These are phyloP conservation scores for Durusdinium trenchii DNA, from an alignment of 73 alveolate genomes.

Conservation along the genomic window DNA sequence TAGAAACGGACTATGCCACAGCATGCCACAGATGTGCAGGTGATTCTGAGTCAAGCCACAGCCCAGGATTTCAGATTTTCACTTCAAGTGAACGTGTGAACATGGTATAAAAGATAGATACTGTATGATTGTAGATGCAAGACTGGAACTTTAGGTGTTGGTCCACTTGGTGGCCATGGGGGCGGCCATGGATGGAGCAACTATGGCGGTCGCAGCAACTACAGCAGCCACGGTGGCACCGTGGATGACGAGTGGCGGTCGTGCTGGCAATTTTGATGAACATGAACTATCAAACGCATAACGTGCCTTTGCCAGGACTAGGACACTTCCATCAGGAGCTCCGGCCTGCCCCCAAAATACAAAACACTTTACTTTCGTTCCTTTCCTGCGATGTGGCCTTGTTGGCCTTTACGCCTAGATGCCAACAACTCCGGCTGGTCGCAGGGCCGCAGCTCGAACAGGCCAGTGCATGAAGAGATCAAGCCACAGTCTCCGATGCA, in stretches of 20 bases:
- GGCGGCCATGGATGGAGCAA: not conserved
- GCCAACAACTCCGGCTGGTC: conserved; percentile 77
- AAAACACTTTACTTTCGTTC: not conserved
- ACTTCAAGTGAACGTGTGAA: not conserved
- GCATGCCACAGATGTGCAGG: not conserved
- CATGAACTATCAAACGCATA: no score
- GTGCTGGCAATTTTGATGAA: not conserved
- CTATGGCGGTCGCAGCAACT: not conserved
- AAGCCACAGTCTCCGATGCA: no score
- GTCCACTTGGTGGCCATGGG: not conserved
- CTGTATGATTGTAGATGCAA: no score
- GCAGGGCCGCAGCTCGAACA: conserved; percentile 64
- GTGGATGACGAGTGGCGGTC: conserved; percentile 41
- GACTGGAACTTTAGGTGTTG: not conserved
- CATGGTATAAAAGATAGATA: no score
- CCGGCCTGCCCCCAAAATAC: not conserved
- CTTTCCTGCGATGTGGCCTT: not conserved
- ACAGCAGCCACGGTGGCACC: not conserved
- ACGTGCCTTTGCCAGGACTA: conserved; percentile 29
- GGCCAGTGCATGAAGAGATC: no score
- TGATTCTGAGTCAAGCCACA: not conserved
- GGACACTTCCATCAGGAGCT: conserved; percentile 62
- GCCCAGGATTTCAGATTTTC: not conserved
- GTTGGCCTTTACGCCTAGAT: not conserved
- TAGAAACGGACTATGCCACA: not conserved